Percentiles rank a stretch among this genome's conserved stretches.
Conservation (phyloP, 1,284 basidiomycete genomes). For the Bondarzewia mesenterica region DNA sequence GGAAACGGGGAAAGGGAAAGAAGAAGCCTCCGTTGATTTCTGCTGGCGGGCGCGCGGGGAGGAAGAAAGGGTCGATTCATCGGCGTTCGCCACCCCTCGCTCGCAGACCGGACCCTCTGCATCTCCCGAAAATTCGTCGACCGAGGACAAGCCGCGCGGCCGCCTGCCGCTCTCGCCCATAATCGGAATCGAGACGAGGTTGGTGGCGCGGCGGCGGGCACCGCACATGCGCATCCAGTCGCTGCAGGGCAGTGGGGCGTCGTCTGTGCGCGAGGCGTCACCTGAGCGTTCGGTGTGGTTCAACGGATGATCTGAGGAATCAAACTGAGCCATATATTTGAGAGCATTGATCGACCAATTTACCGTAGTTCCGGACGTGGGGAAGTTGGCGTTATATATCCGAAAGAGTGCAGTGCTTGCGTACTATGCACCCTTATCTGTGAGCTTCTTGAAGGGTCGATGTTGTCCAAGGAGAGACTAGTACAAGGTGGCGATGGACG, state of each 20-base stretch:
- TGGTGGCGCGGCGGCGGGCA: background rate
- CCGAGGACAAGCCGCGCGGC: background rate
- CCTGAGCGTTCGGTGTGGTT: too few species aligned
- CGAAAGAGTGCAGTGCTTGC: too few species aligned
- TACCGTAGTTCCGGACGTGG: too few species aligned
- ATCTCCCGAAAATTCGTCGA: background rate
- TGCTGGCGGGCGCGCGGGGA: background rate
- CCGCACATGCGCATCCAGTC: slow-evolving; percentile 2
- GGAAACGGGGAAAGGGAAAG: background rate
- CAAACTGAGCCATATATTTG: too few species aligned
- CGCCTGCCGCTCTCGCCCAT: background rate
- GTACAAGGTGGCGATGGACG: too few species aligned
- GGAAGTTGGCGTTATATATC: too few species aligned
- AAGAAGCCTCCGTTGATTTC: background rate
- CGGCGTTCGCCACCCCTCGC: background rate
- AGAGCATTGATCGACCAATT: too few species aligned
- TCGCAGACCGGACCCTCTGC: background rate
- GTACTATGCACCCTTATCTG: too few species aligned
- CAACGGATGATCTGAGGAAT: too few species aligned
- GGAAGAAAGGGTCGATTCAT: background rate
- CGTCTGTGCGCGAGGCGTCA: too few species aligned
- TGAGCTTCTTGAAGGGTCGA: too few species aligned
- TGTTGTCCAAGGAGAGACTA: too few species aligned
- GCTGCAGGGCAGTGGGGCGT: background rate
- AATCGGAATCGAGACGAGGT: background rate